A percentile compares a stretch with the other conserved stretches of the same genome.
Conservation (phyloP, 2,329 filamentous ascomycete genomes). For the Coniochaeta prunicola region DNA sequence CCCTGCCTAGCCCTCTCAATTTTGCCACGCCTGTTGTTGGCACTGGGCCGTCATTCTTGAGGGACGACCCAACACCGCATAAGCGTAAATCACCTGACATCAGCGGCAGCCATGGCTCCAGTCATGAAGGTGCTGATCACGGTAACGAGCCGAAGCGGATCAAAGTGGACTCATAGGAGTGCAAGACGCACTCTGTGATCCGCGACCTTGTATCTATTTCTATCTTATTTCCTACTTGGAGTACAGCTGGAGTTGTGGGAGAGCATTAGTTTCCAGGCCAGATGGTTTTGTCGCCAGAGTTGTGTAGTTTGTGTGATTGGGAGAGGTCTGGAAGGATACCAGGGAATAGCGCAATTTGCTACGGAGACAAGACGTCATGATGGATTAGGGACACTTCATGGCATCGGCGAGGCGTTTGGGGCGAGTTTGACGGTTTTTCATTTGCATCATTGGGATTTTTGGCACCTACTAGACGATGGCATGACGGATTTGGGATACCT, state of each 20-base stretch:
- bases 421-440: not conserved
- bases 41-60: constrained; percentile 55
- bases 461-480: not conserved
- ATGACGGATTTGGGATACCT: not conserved
- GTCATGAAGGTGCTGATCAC: constrained; percentile 32
- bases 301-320: not conserved
- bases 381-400: not conserved
- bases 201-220: constrained; percentile 2
- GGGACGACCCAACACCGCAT: constrained; percentile 41
- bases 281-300: too few species aligned
- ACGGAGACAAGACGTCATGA: not conserved
- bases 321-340: not conserved
- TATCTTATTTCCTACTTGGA: constrained; percentile 6
- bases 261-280: too few species aligned
- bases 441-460: not conserved
- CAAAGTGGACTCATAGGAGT: constrained; percentile 37
- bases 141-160: constrained; percentile 44
- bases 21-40: constrained; percentile 75
- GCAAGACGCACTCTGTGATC: not conserved
- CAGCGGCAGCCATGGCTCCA: constrained; percentile 25
- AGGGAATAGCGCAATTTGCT: not conserved
- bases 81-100: constrained; percentile 53
- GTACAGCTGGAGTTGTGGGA: not conserved
- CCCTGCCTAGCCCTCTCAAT: constrained; percentile 84
- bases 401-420: not conserved